Base-by-base conservation (phyloP, 139 green algal species). In the Yamagishiella unicocca region DNA sequence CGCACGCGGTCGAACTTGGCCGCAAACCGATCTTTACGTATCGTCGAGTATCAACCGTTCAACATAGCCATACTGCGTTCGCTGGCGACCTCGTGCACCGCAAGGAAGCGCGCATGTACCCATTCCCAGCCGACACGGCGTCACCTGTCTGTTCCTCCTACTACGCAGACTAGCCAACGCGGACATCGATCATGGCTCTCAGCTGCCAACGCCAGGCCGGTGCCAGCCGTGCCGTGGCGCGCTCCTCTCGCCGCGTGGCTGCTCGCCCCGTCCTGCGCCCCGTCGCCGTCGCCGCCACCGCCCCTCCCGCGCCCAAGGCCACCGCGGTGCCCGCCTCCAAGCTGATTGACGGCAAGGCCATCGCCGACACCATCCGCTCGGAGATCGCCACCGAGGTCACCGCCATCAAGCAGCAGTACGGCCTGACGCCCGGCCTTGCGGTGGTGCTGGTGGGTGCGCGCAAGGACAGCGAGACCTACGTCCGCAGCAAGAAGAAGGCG, bases 361-460 rank as follows among this genome's bases (percentile, higher is more conserved):
- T 96, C 31, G 95, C 96, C 3, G 94, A 92, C 27, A 89, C 91
- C n/a, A 99, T 99, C 64, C 90, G 96, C 1, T 71, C 92, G 61
- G 96, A 99, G 85, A 93, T 98, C 43, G 93, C 92, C 42, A 90
- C 75, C 0, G 93, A 98, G 82, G 94, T 98, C 24, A 85, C 87
- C 7, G 66, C 90, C 68, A 83, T 98, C 43, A 93, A 95, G 88
- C n/a, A 73, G 38, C 42, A 80, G 62, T 42, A 84, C 43, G 55
- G 55, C 33, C n/a, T 90, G 58, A 85, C 79, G 2, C 90, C 90
- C 33, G 87, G 87, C 19, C 81, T 93, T 27, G 90, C 96, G 27
- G 98, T 99, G 2, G 94, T 99, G 24, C 87, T 99, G 14, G 98
- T 99, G 29, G 98, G 98, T 42, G 80, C 90, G 24, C 96, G 98